A percentile compares a stretch with the other conserved stretches of the same genome.
Evolutionary conservation across 495 filamentous ascomycete genomes (phyloP).

Genomic region (Neurospora intermedia): DNA sequence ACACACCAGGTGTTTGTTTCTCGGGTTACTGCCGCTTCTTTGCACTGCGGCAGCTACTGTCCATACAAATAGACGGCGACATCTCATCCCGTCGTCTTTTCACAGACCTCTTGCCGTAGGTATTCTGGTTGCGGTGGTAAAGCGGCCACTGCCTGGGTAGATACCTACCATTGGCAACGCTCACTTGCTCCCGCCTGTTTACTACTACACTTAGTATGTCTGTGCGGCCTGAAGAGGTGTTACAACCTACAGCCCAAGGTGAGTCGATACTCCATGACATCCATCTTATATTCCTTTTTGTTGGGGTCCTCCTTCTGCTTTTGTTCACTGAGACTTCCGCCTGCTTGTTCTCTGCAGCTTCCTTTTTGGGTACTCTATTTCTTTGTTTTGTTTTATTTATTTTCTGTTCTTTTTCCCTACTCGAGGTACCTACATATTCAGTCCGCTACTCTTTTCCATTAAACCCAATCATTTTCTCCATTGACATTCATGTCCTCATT

Average conservation of each 20-base stretch:
- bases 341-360: background rate
- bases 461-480: background rate
- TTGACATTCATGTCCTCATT: background rate
- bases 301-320: background rate
- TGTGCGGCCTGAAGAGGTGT: background rate
- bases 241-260: background rate
- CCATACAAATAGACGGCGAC: too few relatives aligned
- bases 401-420: background rate
- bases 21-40: background rate
- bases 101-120: background rate
- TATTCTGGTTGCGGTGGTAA: background rate
- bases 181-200: background rate
- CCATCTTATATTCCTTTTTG: background rate
- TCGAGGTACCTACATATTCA: background rate
- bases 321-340: background rate
- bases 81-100: background rate
- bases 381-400: background rate
- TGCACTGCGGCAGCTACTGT: too few relatives aligned
- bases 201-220: background rate
- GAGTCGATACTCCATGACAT: background rate
- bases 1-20: background rate
- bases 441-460: background rate
- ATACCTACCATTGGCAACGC: background rate
- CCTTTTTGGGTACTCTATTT: background rate
- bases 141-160: background rate